Conservation (phyloP, 2,329 filamentous ascomycete species). For the Colletotrichum sublineola region DNA sequence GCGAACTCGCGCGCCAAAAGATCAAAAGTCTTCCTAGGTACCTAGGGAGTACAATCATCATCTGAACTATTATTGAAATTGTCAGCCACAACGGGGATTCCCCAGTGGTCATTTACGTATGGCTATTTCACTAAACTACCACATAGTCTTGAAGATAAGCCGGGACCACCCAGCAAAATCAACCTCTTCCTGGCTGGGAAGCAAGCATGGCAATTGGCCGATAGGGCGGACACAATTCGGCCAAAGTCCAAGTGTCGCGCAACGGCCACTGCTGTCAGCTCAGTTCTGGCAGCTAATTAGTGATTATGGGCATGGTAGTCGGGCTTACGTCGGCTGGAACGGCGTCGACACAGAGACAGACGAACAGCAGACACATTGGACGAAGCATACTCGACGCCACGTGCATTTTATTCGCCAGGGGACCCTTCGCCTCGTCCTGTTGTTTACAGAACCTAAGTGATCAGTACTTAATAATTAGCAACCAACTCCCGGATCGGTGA, state of each 20-base stretch:
- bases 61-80: too few species aligned
- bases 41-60: too few species aligned
- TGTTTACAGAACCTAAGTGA: slow-evolving; percentile 10
- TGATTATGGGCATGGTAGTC: background rate
- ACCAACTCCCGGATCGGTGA: slow-evolving; percentile 35
- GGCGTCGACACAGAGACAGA: background rate
- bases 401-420: slow-evolving; percentile 23
- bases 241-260: slow-evolving; percentile 18
- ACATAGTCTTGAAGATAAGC: slow-evolving; percentile 18
- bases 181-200: background rate
- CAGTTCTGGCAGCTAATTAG: background rate
- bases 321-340: background rate
- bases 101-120: slow-evolving; percentile 21
- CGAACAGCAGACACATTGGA: slow-evolving; percentile 12
- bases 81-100: too few species aligned
- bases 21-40: too few species aligned
- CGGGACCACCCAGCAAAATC: slow-evolving; percentile 10
- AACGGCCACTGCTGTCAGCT: background rate
- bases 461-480: slow-evolving; percentile 1
- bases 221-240: background rate
- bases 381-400: slow-evolving; percentile 1
- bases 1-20: too few species aligned
- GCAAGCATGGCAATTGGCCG: slow-evolving; percentile 20
- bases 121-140: background rate
- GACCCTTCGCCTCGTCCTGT: background rate